A percentile compares a stretch with the other conserved stretches of the same genome.
phyloP scores from a whole-genome alignment of 1,284 basidiomycete species.

The Pulveroboletus sp. region DNA sequence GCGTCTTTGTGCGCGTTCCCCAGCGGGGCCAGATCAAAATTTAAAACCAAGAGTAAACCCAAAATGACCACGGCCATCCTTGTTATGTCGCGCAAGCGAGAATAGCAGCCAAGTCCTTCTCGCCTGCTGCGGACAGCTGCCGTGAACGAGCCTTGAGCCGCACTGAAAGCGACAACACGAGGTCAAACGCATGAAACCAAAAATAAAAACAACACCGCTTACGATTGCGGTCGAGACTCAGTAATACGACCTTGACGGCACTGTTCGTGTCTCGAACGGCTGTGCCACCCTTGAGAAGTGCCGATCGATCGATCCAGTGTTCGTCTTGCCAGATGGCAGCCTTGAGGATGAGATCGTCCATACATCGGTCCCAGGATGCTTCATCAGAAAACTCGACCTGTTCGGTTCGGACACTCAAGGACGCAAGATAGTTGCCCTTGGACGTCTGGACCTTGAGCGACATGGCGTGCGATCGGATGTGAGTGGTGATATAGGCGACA shows the following conservation, averaged over 20 bases:
- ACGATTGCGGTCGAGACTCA: conserved; percentile 93
- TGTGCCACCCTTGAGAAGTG: conserved; percentile 54
- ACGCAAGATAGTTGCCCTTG: conserved; percentile 89
- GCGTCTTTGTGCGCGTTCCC: conserved; percentile 3
- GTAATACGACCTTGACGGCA: conserved; percentile 81
- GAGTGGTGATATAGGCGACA: conserved; percentile 73
- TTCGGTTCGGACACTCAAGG: conserved; percentile 83
- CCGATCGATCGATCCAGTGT: conserved; percentile 87
- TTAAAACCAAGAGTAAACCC: conserved; percentile 2
- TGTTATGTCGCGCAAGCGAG: conserved; percentile 46
- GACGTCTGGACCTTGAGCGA: conserved; percentile 94
- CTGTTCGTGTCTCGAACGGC: conserved; percentile 40
- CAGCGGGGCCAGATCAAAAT: conserved; percentile 1
- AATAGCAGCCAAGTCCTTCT: conserved; percentile 69
- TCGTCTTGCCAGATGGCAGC: conserved; percentile 91
- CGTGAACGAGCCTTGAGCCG: conserved; percentile 83
- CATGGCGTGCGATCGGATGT: conserved; percentile 70
- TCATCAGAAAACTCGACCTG: conserved; percentile 72
- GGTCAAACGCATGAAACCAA: conserved; percentile 18
- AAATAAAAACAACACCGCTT: conserved; percentile 39
- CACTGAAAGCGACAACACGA: conserved; percentile 45
- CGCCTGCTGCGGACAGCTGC: conserved; percentile 75
- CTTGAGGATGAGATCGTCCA: conserved; percentile 94
- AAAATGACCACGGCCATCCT: neutral
- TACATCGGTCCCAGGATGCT: conserved; percentile 67